Evolutionary conservation across 2,329 filamentous ascomycete genomes (phyloP), one percentile per base, ranked within the genome.

Genomic region (Monosporascus sp.): DNA sequence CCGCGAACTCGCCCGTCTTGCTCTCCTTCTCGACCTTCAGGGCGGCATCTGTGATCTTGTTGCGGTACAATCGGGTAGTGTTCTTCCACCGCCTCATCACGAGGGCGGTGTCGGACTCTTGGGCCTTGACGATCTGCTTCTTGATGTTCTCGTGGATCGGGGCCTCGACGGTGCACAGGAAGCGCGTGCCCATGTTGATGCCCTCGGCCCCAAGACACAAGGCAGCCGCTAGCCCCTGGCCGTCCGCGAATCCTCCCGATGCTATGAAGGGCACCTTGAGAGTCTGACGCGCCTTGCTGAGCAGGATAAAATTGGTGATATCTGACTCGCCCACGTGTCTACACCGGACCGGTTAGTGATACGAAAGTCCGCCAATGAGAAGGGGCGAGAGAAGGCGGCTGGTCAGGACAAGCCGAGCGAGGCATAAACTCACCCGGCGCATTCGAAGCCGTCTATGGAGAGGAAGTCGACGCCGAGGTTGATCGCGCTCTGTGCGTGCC

Each of bases 181-280:
- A 99, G 43, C 94, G 81, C 9, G 94, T 99, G 54, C 94, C 94
- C 94, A 99, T 99, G 75, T 99, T 99, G 75, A 97, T 86, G 58
- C 94, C 94, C 70, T 90, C 90, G 0, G 94, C 94, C 37, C 94
- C 94, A 14, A 99, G 81, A 41, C 87, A 87, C 62, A 99, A 77
- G 7, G 94, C 94, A 2, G 93, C 94, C 1, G 94, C 94, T 20
- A 99, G 81, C 4, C 94, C 94, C 65, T 96, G 84, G 0, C 94
- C 94, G 69, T 99, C 94, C 14, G 91, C 93, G 68, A 99, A 97
- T 2, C 94, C 94, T 53, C 94, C 94, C 2, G 89, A 95, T 1
- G 94, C 94, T 68, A 99, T 96, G 71, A 97, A 99, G 1, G 94
- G 94, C 9, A 95, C 83, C 37, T 81, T 82, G 38, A 99, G 83